Percentiles rank a stretch among this genome's conserved stretches.
These are phyloP conservation scores for Cyclotella choctawhatcheeana DNA, from an alignment of 108 stramenopile species.

Conservation along the genomic window DNA sequence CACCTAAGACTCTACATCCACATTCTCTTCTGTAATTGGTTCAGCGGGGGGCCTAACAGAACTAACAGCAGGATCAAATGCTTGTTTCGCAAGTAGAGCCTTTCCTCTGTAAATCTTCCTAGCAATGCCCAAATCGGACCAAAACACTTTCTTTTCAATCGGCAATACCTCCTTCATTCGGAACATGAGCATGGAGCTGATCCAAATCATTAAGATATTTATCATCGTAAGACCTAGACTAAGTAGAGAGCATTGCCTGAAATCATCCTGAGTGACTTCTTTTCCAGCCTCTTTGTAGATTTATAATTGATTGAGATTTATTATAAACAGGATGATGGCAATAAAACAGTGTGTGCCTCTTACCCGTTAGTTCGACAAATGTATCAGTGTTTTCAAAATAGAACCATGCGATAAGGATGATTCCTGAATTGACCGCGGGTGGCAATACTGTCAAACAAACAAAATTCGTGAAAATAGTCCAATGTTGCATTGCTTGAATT, in stretches of 20 bases:
- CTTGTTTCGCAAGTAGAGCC: slow-evolving; percentile 12
- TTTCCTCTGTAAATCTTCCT: slow-evolving; percentile 28
- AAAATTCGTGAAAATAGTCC: too few species aligned
- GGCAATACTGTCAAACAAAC: too few species aligned
- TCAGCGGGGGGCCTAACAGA: too few species aligned
- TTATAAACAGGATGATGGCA: too few species aligned
- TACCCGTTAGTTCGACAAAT: too few species aligned
- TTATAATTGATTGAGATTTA: too few species aligned
- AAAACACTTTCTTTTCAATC: slow-evolving; percentile 41
- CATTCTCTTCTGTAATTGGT: too few species aligned
- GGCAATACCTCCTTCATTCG: slow-evolving; percentile 41
- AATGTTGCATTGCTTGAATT: too few species aligned
- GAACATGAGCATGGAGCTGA: slow-evolving; percentile 32
- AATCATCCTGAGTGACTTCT: neutral
- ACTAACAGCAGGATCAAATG: neutral
- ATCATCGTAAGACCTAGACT: slow-evolving; percentile 25
- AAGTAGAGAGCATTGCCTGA: neutral
- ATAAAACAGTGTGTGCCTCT: too few species aligned
- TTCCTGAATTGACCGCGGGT: slow-evolving; percentile 65
- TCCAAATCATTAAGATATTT: slow-evolving; percentile 24
- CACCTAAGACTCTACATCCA: too few species aligned
- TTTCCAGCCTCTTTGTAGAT: neutral
- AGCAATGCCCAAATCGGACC: slow-evolving; percentile 36
- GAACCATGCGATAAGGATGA: slow-evolving; percentile 1
- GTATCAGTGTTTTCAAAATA: neutral